phyloP scores from a whole-genome alignment of 2,329 filamentous ascomycete genomes.

The Epichloe aotearoae region DNA sequence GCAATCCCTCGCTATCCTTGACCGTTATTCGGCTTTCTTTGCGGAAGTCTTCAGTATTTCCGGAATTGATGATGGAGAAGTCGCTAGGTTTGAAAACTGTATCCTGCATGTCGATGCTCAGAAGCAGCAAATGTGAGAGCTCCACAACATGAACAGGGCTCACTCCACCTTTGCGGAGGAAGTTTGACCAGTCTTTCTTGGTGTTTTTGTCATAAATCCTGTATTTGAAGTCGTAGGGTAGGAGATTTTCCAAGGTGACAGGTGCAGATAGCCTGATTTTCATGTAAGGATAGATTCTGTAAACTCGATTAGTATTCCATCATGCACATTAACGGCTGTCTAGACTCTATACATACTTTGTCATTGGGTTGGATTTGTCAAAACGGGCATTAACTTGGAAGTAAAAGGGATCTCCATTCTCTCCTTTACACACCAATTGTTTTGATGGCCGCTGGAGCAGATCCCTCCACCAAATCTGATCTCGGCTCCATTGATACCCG shows the following conservation, averaged over 20 bases:
- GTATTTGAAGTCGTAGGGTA: slow-evolving; percentile 98
- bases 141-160: slow-evolving; percentile 97
- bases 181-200: slow-evolving; percentile 98
- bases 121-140: slow-evolving; percentile 77
- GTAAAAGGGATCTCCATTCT: slow-evolving; percentile 82
- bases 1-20: slow-evolving; percentile 71
- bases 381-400: slow-evolving; percentile 88
- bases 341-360: slow-evolving; percentile 39
- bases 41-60: slow-evolving; percentile 73
- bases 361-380: slow-evolving; percentile 71
- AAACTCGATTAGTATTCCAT: background rate
- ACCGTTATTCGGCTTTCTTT: slow-evolving; percentile 68
- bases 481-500: slow-evolving; percentile 87
- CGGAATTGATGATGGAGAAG: slow-evolving; percentile 93
- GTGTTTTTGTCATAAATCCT: slow-evolving; percentile 98
- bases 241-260: slow-evolving; percentile 82
- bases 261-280: slow-evolving; percentile 81
- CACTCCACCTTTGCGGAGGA: slow-evolving; percentile 87
- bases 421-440: slow-evolving; percentile 79
- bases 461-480: slow-evolving; percentile 86
- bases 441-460: slow-evolving; percentile 71
- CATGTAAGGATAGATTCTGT: slow-evolving; percentile 84
- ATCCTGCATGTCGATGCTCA: slow-evolving; percentile 95
- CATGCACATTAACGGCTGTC: background rate
- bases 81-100: slow-evolving; percentile 90